These are phyloP conservation scores for Neurospora sp. DNA, from an alignment of 495 filamentous ascomycete genomes.

Conservation along the genomic window DNA sequence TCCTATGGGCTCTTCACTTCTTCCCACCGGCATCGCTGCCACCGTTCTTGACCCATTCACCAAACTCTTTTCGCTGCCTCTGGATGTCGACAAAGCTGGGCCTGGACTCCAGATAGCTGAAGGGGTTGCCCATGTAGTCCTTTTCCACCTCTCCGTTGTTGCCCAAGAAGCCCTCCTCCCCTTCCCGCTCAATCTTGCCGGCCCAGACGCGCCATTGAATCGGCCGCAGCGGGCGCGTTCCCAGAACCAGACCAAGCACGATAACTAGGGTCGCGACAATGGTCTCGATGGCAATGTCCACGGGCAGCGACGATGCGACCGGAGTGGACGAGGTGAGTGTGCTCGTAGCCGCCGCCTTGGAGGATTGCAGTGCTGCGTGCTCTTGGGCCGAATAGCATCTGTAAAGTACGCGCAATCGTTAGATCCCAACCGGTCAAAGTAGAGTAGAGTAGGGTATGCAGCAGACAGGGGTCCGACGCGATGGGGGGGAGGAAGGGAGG, in stretches of 20 bases:
- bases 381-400: conserved; percentile 85
- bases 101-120: conserved; percentile 33
- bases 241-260: conserved; percentile 59
- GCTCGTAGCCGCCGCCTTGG: conserved; percentile 38
- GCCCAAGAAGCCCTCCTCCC: conserved; percentile 59
- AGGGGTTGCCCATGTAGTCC: conserved; percentile 43
- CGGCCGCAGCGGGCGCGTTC: conserved; percentile 59
- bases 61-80: conserved; percentile 65
- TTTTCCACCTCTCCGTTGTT: conserved; percentile 49
- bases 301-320: conserved; percentile 42
- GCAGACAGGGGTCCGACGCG: neutral
- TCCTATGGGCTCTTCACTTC: neutral
- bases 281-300: conserved; percentile 72
- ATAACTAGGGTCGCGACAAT: conserved; percentile 59
- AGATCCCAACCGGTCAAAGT: neutral
- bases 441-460: neutral
- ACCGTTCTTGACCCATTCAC: conserved; percentile 51
- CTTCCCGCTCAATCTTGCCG: conserved; percentile 68
- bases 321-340: conserved; percentile 30
- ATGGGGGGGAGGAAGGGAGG: neutral
- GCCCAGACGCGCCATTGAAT: conserved; percentile 80
- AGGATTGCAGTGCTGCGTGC: conserved; percentile 60
- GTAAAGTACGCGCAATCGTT: neutral
- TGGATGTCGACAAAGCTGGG: conserved; percentile 46
- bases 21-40: neutral